A percentile compares a stretch with the other conserved stretches of the same genome.
Conservation (phyloP, 768 basidiomycete genomes). For the Russula virescens region DNA sequence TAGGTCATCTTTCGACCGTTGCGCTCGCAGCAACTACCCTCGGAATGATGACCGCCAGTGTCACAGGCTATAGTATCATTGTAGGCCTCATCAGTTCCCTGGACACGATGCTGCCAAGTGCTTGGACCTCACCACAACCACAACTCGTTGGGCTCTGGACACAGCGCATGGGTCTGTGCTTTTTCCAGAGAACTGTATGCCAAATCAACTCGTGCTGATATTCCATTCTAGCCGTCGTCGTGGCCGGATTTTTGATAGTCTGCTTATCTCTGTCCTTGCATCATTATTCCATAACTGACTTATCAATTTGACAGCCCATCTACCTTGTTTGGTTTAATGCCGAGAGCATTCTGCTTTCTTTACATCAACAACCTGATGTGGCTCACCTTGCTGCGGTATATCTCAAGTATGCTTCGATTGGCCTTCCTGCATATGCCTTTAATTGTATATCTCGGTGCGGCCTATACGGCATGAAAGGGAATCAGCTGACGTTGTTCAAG, state of each 20-base stretch:
- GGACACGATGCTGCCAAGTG: conserved; percentile 90
- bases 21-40: conserved; percentile 72
- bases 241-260: conserved; percentile 57
- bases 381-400: conserved; percentile 72
- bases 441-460: conserved; percentile 48
- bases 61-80: conserved; percentile 72
- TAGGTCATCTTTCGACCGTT: conserved; percentile 86
- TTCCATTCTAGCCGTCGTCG: conserved; percentile 51
- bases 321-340: conserved; percentile 75
- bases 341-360: conserved; percentile 66
- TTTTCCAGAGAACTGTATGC: not conserved
- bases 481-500: conserved; percentile 30
- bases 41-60: conserved; percentile 44
- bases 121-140: conserved; percentile 88
- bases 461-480: not conserved
- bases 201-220: not conserved
- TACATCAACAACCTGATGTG: conserved; percentile 80
- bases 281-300: not conserved
- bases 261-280: conserved; percentile 9
- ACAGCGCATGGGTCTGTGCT: conserved; percentile 71
- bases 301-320: conserved; percentile 40
- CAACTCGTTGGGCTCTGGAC: conserved; percentile 85
- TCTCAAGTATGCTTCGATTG: conserved; percentile 67
- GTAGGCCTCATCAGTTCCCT: conserved; percentile 80
- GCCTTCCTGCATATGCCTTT: conserved; percentile 69